Evolutionary conservation across 257 asterid species (phyloP).

Genomic region (Paraleonurus japonicus): DNA sequence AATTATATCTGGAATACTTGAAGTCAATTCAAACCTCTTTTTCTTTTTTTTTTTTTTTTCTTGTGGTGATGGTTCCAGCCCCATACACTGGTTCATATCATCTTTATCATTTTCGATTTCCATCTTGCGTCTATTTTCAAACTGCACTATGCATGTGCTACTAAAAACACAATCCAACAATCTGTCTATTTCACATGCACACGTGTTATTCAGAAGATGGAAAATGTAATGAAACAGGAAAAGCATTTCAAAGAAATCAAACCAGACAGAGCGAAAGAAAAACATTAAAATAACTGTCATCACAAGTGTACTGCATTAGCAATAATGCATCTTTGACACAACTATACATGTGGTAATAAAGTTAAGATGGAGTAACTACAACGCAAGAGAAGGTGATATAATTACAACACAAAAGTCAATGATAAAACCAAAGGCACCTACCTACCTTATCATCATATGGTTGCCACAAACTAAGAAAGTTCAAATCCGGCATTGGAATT

Average conservation of each 20-base stretch:
- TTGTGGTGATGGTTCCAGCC: background rate
- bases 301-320: background rate
- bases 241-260: background rate
- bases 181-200: background rate
- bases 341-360: conserved; percentile 49
- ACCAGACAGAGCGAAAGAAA: no score
- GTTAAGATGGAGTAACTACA: conserved; percentile 8
- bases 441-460: conserved; percentile 26
- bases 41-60: no score
- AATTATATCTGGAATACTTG: background rate
- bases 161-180: no score
- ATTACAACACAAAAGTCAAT: background rate
- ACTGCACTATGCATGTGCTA: background rate
- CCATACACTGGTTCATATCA: background rate
- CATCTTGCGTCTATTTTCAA: background rate
- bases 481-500: conserved; percentile 96
- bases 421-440: conserved; percentile 1
- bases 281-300: no score
- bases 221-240: background rate
- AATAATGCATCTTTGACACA: conserved; percentile 33
- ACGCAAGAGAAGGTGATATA: background rate
- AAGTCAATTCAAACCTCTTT: background rate
- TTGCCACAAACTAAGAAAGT: conserved; percentile 54
- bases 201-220: background rate
- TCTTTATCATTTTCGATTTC: no score